Percentiles rank a stretch among this genome's conserved stretches.
Conservation (phyloP, 176 grass and related monocot genomes). For the Phragmites australis region DNA sequence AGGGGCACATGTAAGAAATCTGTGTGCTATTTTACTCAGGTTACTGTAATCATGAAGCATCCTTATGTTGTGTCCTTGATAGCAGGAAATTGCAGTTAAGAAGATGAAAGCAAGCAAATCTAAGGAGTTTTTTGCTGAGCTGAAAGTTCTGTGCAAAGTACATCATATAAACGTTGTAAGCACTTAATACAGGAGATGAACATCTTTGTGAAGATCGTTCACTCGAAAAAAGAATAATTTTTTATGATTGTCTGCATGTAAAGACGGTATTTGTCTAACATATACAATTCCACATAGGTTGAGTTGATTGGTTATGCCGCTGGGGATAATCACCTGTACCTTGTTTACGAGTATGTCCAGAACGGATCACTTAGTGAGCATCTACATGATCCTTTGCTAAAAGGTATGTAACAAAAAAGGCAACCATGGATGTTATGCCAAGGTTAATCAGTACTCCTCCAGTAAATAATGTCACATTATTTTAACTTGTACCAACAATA, state of each 20-base stretch:
- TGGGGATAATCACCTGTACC: constrained; percentile 64
- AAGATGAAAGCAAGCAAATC: constrained; percentile 80
- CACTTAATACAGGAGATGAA: not conserved
- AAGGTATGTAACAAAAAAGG: constrained; percentile 42
- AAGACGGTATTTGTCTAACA: not conserved
- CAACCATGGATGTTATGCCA: not conserved
- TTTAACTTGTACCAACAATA: not conserved
- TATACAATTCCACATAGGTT: constrained; percentile 44
- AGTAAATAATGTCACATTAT: not conserved
- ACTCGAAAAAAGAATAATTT: too few relatives aligned
- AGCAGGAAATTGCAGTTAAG: constrained; percentile 67
- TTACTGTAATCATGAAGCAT: constrained; percentile 23
- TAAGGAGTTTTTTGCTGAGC: constrained; percentile 75
- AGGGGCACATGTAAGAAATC: constrained; percentile 44
- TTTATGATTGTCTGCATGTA: too few relatives aligned
- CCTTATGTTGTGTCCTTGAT: not conserved
- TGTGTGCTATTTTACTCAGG: not conserved
- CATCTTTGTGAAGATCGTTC: not conserved
- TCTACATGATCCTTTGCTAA: constrained; percentile 71
- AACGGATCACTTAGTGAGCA: constrained; percentile 73
- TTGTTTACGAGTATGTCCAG: constrained; percentile 75
- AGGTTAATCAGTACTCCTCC: not conserved
- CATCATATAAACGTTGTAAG: constrained; percentile 76
- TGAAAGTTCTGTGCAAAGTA: constrained; percentile 76
- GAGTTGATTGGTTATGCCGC: constrained; percentile 73